Base-by-base conservation (phyloP, 1,139 yeast species). In the Yamadazyma sp. region DNA sequence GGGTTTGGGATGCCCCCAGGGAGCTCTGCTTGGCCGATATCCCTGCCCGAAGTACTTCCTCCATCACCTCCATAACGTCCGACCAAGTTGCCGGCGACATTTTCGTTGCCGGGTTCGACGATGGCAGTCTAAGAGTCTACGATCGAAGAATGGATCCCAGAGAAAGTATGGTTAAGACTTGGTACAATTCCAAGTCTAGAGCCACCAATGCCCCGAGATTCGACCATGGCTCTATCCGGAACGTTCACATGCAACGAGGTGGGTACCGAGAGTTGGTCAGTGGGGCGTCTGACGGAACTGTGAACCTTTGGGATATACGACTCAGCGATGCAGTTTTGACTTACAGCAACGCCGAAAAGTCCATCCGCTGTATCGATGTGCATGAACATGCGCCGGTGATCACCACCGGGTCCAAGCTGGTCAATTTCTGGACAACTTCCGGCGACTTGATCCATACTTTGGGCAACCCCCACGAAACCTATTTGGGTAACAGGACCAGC, bases 341-440 rank as follows among this genome's bases (percentile, higher is more conserved):
- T 1, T 88, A 80, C 61, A 69, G 68, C 23, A 64, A 64, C 17
- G 78, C 84, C 2, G 83, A 81, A 17, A 73, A 73, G 38, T 79
- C 81, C 7, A 77, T 89, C 74, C 75, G 95, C 12, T 76, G 87
- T 24, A 72, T 88, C 43, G 87, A 87, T 51, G 79, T 87, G 3
- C 98, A 92, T 62, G 98, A 92, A 54, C 98, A 92, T 62, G 98
- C 98, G 0, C 98, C 98, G 0, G 74, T 91, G 1, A 78, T 91
- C 48, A 88, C 89, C 9, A 83, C 95, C 2, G 98, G 96, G 0
- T 83, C 94, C 4, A 83, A 83, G 47, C 73, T 77, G 32, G 82
- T 89, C n/a, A 84, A 87, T 33, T 66, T 91, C 8, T 91, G 95
- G 88, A 83, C 95, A 4, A 89, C 96, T 0, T 69, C 84, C 0